These are phyloP conservation scores for Penicillium argentinense DNA, from an alignment of 495 filamentous ascomycete genomes.

Conservation along the genomic window DNA sequence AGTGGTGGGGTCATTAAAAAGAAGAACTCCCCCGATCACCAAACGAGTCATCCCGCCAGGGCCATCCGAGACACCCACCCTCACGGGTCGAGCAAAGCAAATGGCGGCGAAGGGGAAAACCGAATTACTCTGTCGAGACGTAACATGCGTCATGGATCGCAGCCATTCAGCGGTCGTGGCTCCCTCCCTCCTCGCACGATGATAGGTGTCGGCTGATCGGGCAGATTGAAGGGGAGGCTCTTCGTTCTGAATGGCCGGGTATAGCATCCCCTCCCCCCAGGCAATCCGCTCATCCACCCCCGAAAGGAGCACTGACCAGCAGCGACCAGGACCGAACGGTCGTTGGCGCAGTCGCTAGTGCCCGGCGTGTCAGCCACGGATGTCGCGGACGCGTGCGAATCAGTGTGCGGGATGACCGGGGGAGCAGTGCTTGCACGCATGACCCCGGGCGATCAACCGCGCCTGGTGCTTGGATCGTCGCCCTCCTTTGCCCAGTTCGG, in stretches of 20 bases:
- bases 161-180: slow-evolving; percentile 14
- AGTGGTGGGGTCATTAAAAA: slow-evolving; percentile 6
- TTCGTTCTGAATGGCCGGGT: slow-evolving; percentile 10
- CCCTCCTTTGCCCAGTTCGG: slow-evolving; percentile 6
- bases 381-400: slow-evolving; percentile 23
- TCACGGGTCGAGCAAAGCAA: slow-evolving; percentile 1
- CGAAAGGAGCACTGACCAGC: slow-evolving; percentile 2
- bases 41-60: slow-evolving; percentile 1
- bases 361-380: slow-evolving; percentile 3
- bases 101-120: slow-evolving; percentile 3
- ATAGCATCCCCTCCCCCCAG: slow-evolving; percentile 1
- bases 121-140: slow-evolving; percentile 5
- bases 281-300: neutral
- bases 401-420: slow-evolving; percentile 17
- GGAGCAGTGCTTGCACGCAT: slow-evolving; percentile 11
- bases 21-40: neutral
- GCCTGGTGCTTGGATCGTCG: slow-evolving; percentile 17
- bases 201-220: slow-evolving; percentile 32
- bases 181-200: slow-evolving; percentile 16
- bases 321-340: neutral
- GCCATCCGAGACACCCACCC: slow-evolving; percentile 19
- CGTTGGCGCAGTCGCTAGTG: slow-evolving; percentile 7
- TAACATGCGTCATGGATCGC: slow-evolving; percentile 10
- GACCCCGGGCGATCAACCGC: slow-evolving; percentile 25
- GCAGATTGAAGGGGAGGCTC: neutral